phyloP scores from a whole-genome alignment of 768 basidiomycete species.

The Tremella yokohamensis region DNA sequence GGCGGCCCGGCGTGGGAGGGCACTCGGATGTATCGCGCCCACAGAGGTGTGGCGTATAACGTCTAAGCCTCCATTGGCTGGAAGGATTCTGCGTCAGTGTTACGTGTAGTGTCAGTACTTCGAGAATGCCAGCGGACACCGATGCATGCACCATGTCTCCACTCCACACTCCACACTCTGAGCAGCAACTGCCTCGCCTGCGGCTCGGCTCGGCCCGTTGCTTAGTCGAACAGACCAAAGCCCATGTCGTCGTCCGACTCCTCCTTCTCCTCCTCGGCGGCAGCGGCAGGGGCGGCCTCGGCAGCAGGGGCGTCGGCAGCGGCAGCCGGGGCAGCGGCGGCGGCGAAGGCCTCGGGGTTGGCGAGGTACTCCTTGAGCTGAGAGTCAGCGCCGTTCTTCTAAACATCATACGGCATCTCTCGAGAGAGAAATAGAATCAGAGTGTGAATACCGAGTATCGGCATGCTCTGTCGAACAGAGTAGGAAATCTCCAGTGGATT shows the following conservation, averaged over 20 bases:
- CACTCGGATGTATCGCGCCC: slow-evolving; percentile 35
- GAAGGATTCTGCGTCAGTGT: neutral
- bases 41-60: slow-evolving; percentile 29
- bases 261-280: slow-evolving; percentile 67
- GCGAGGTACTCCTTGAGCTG: slow-evolving; percentile 94
- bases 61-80: slow-evolving; percentile 8
- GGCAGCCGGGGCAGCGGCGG: slow-evolving; percentile 65
- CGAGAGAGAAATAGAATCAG: slow-evolving; percentile 22
- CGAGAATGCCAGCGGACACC: too few relatives aligned
- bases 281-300: slow-evolving; percentile 57
- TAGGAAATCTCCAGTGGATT: slow-evolving; percentile 88
- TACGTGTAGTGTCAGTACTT: neutral
- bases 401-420: neutral
- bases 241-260: slow-evolving; percentile 49
- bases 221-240: slow-evolving; percentile 53
- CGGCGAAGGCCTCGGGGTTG: slow-evolving; percentile 97
- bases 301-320: slow-evolving; percentile 51
- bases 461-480: slow-evolving; percentile 42
- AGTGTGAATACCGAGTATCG: slow-evolving; percentile 30
- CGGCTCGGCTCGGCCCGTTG: slow-evolving; percentile 13
- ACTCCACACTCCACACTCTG: too few relatives aligned
- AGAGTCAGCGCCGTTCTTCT: slow-evolving; percentile 14
- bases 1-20: slow-evolving; percentile 35
- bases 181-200: neutral
- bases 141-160: too few relatives aligned